Conservation (phyloP, 1,284 basidiomycete species). For the Sporisorium graminicola region DNA sequence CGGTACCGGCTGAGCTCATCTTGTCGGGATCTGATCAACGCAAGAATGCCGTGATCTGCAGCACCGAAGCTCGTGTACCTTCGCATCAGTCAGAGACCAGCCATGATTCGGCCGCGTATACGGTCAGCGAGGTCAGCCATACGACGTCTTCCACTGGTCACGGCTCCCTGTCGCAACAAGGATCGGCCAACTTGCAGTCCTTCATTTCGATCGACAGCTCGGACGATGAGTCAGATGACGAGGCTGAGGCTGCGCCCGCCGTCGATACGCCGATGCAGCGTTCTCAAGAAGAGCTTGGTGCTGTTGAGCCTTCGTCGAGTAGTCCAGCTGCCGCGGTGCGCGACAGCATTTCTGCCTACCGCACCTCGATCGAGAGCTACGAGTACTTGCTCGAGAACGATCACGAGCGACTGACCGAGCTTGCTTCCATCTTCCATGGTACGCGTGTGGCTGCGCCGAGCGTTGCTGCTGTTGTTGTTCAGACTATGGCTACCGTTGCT, state of each 20-base stretch:
- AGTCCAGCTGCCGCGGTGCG: background rate
- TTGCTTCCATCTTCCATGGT: constrained; percentile 35
- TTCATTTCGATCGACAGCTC: constrained; percentile 57
- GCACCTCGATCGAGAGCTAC: constrained; percentile 42
- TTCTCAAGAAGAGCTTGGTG: background rate
- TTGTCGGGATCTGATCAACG: constrained; percentile 6
- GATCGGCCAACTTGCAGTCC: constrained; percentile 26
- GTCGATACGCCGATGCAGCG: background rate
- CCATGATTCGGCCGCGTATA: constrained; percentile 13
- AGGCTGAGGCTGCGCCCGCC: constrained; percentile 8
- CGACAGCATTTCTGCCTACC: constrained; percentile 26
- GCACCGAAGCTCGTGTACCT: constrained; percentile 4
- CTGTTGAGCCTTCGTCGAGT: constrained; percentile 3
- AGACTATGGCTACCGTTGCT: constrained; percentile 3
- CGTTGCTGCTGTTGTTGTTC: background rate
- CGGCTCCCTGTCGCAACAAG: constrained; percentile 24
- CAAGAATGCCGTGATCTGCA: constrained; percentile 24
- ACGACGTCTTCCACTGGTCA: constrained; percentile 12
- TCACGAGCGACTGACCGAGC: constrained; percentile 24
- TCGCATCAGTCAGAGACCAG: constrained; percentile 12
- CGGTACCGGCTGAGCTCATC: constrained; percentile 48
- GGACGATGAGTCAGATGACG: constrained; percentile 32
- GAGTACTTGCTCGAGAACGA: constrained; percentile 37
- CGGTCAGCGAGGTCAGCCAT: constrained; percentile 8
- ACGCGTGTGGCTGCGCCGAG: background rate